Percentiles rank a stretch among this genome's conserved stretches.
Evolutionary conservation across 2,329 filamentous ascomycete genomes (phyloP).

Genomic region (Penicillium sp.): DNA sequence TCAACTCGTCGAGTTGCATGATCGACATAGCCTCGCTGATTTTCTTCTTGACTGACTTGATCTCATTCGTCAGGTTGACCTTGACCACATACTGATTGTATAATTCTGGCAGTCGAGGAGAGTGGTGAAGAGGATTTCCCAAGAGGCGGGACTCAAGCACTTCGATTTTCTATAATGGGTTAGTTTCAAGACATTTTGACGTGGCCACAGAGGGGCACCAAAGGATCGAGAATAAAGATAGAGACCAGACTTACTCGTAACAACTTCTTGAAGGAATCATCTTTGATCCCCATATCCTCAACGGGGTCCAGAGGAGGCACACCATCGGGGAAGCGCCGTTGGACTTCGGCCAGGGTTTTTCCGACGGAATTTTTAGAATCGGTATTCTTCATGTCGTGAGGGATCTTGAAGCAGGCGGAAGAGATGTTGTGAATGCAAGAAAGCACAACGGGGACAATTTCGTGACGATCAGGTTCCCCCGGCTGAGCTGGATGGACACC

Average conservation of each 20-base stretch:
- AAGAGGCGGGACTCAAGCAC: conserved; percentile 86
- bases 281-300: conserved; percentile 90
- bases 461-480: conserved; percentile 64
- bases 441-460: conserved; percentile 79
- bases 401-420: conserved; percentile 76
- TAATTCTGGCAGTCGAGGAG: conserved; percentile 71
- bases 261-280: conserved; percentile 88
- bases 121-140: conserved; percentile 85
- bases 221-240: neutral
- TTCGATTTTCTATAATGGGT: conserved; percentile 73
- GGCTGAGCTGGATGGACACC: conserved; percentile 55
- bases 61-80: conserved; percentile 66
- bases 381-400: conserved; percentile 63
- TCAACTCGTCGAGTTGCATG: conserved; percentile 90
- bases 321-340: conserved; percentile 85
- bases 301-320: conserved; percentile 84
- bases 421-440: conserved; percentile 79
- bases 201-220: too few relatives aligned
- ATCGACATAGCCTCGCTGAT: conserved; percentile 81
- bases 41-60: conserved; percentile 82
- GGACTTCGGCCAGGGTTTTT: conserved; percentile 68
- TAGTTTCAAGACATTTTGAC: conserved; percentile 3
- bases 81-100: conserved; percentile 86
- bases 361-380: conserved; percentile 64
- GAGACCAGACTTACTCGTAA: conserved; percentile 49